Base-by-base conservation (phyloP, 2,329 filamentous ascomycete genomes). In the Lecanicillium sp. region DNA sequence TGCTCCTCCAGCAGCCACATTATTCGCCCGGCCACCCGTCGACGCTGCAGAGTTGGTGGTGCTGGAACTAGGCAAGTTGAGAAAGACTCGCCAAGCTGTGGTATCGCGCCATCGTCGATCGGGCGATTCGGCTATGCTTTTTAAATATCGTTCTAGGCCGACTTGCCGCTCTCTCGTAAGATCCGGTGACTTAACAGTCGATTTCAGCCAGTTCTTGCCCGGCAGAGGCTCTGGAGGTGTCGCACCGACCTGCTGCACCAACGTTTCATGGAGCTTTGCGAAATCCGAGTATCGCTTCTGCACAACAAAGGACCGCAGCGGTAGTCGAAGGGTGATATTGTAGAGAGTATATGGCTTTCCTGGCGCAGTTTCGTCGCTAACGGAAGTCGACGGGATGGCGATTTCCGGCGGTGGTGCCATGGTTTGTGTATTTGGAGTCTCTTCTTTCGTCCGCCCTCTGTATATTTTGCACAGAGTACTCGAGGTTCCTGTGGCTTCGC, bases 231-330 rank as follows among this genome's bases (percentile, higher is more conserved):
- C 65, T 0, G 85, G 85, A 7, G 85, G 84, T 15, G 82, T 58
- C 16, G 66, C 54, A 49, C 78, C 78, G 41, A 80, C 73, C 35
- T 77, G 65, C 29, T 71, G 63, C 15, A 69, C 67, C 8, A 94
- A 71, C 4, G 72, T 62, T 20, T 66, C 58, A 62, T 92, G 77
- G 13, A 94, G 76, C 33, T 68, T 58, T 40, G 68, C 65, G 54
- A 92, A 92, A 56, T 92, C 85, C 38, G 80, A 86, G 67, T 90
- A 94, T 51, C 85, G 83, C 61, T 89, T 90, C 52, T 80, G 78
- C 5, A 88, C 70, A 47, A 83, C 80, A 51, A 82, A 84, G 4
- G 83, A 83, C 34, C 83, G 78, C 12, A 90, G 72, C 0, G 85
- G 85, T 2, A 88, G 78, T 36, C 83, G 79, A 43, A 92, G 70